Evolutionary conservation across 805 yeast genomes (phyloP).

Genomic region (Ogataea corticis): DNA sequence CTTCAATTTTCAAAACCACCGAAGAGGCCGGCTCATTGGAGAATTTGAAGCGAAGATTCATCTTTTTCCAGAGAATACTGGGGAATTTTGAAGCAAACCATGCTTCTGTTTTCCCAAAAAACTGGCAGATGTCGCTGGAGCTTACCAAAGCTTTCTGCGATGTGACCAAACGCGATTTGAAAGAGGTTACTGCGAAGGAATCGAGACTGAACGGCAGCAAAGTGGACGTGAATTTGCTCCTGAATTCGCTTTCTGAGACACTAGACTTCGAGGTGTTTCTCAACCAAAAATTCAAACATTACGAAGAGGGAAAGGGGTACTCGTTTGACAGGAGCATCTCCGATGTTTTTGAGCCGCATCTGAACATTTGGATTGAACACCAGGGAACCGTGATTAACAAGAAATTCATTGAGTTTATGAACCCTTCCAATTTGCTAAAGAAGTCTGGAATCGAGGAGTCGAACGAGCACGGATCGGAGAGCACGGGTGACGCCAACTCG

Average conservation of each 20-base stretch:
- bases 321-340: slow-evolving; percentile 49
- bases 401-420: slow-evolving; percentile 64
- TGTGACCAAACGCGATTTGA: slow-evolving; percentile 67
- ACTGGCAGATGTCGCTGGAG: slow-evolving; percentile 70
- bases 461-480: slow-evolving; percentile 2
- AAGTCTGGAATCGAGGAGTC: slow-evolving; percentile 36
- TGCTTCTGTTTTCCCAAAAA: slow-evolving; percentile 57
- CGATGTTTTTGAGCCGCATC: slow-evolving; percentile 79
- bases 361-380: slow-evolving; percentile 81
- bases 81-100: slow-evolving; percentile 53
- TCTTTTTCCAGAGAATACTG: slow-evolving; percentile 75
- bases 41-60: slow-evolving; percentile 76
- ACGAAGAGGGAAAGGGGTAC: slow-evolving; percentile 36
- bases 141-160: slow-evolving; percentile 65
- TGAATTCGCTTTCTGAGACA: slow-evolving; percentile 71
- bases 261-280: slow-evolving; percentile 80
- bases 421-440: slow-evolving; percentile 52
- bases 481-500: slow-evolving; percentile 22
- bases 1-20: slow-evolving; percentile 66
- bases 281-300: slow-evolving; percentile 58
- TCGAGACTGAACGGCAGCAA: slow-evolving; percentile 34
- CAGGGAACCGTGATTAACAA: slow-evolving; percentile 67
- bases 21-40: slow-evolving; percentile 97
- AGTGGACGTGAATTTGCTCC: slow-evolving; percentile 61
- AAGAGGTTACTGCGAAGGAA: slow-evolving; percentile 46